Base-by-base conservation (phyloP, 306 rosid genomes). In the Rosa multiflora region DNA sequence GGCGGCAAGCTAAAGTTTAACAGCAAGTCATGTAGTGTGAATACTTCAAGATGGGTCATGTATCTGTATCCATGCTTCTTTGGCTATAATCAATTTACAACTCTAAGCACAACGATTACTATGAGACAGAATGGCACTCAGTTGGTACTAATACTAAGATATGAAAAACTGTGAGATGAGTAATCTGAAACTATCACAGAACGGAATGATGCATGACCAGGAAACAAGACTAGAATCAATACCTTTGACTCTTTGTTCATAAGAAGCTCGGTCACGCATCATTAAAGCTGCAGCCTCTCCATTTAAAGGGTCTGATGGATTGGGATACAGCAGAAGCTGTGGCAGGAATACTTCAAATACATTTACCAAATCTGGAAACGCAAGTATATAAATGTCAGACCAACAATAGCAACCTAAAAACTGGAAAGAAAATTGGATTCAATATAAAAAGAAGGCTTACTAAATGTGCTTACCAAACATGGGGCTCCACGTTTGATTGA, bases 401-500 rank as follows among this genome's bases (percentile, higher is more conserved):
- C 73, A 48, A 62, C 6, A 85, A 79, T 39, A 17, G 48, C 59
- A 70, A 20, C 47, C n/a, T 29, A 13, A 83, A 67, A 76, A 15
- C 42, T 55, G 26, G 44, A 35, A 35, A 46, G 79, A 51, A 83
- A 78, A 70, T 52, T 40, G 23, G 61, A 44, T 20, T 74, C 58
- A 14, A 26, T 37, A 20, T 46, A 6, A 26, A 73, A 80, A n/a
- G 17, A 56, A 67, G 29, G 61, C 17, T 56, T 52, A 32, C 32
- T 49, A 52, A 43, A 40, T 77, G 20, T 63, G 78, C 80, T 43
- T 82, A 91, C 99, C 99, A 82, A 87, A 95, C 97, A 95, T 92
- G 71, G 99, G 99, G 87, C 97, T 95, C 99, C 99, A 95, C 17
- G 90, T 92, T 85, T 95, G 95, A 85, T 92, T 95, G 75, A 95